These are phyloP conservation scores for Malassezia arunalokei DNA, from an alignment of 1,284 basidiomycete species.

Conservation along the genomic window DNA sequence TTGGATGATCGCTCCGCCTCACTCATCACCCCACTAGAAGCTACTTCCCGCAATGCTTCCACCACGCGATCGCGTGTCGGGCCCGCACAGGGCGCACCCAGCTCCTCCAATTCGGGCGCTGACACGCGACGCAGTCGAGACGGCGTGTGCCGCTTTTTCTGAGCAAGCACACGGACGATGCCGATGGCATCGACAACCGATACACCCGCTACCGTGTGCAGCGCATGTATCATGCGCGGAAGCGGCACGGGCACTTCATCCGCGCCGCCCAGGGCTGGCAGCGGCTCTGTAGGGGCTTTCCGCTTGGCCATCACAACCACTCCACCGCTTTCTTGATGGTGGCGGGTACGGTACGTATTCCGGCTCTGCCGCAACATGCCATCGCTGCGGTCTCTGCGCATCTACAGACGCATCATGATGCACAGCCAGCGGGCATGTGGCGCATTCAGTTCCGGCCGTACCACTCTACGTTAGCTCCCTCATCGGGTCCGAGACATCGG, in stretches of 20 bases:
- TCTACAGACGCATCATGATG: constrained; percentile 9
- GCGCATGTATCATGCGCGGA: constrained; percentile 13
- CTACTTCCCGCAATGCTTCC: constrained; percentile 2
- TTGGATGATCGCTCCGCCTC: constrained; percentile 4
- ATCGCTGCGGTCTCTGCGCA: constrained; percentile 5
- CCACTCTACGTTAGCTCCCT: neutral
- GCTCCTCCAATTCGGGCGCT: constrained; percentile 10
- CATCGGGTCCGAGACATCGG: neutral
- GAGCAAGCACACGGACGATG: neutral
- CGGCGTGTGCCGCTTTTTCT: neutral
- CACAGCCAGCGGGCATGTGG: constrained; percentile 8
- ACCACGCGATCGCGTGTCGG: constrained; percentile 10
- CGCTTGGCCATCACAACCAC: neutral
- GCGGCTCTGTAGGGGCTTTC: neutral
- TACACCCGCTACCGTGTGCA: constrained; percentile 7
- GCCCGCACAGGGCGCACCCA: constrained; percentile 4
- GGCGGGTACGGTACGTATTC: constrained; percentile 9
- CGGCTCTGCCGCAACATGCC: constrained; percentile 9
- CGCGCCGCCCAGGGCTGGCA: neutral
- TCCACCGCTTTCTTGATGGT: neutral
- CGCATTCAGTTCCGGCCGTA: constrained; percentile 10
- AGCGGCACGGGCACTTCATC: constrained; percentile 6
- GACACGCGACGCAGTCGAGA: constrained; percentile 8
- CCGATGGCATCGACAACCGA: constrained; percentile 10
- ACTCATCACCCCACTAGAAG: constrained; percentile 1